These are phyloP conservation scores for Yarrowia porcina DNA, from an alignment of 805 yeast species.

Conservation along the genomic window DNA sequence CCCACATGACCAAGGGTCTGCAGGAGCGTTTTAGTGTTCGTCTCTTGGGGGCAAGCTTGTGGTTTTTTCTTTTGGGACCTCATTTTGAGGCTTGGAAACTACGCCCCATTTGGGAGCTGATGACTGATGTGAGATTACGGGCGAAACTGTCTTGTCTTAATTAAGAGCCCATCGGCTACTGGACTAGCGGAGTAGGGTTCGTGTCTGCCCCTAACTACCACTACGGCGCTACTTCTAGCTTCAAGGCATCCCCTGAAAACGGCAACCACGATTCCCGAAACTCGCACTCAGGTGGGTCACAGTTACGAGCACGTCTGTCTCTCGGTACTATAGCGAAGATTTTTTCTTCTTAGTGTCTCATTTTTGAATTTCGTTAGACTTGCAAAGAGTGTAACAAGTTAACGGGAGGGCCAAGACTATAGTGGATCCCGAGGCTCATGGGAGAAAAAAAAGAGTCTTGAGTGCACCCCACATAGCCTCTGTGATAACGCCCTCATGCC, in stretches of 20 bases:
- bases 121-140: neutral
- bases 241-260: neutral
- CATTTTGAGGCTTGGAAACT: neutral
- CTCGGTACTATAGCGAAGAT: neutral
- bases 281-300: neutral
- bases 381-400: neutral
- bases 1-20: conserved; percentile 8
- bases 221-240: neutral
- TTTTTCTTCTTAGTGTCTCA: neutral
- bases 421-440: neutral
- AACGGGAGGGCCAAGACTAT: neutral
- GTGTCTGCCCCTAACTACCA: neutral
- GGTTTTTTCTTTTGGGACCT: neutral
- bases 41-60: neutral
- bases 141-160: neutral
- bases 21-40: neutral
- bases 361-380: neutral
- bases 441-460: neutral
- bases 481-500: neutral
- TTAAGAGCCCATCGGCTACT: neutral
- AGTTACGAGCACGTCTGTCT: no score
- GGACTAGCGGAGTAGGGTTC: neutral
- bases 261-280: neutral
- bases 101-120: neutral
- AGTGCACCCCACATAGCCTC: conserved; percentile 1